Conservation (phyloP, 768 basidiomycete genomes). For the Russula vinacea region DNA sequence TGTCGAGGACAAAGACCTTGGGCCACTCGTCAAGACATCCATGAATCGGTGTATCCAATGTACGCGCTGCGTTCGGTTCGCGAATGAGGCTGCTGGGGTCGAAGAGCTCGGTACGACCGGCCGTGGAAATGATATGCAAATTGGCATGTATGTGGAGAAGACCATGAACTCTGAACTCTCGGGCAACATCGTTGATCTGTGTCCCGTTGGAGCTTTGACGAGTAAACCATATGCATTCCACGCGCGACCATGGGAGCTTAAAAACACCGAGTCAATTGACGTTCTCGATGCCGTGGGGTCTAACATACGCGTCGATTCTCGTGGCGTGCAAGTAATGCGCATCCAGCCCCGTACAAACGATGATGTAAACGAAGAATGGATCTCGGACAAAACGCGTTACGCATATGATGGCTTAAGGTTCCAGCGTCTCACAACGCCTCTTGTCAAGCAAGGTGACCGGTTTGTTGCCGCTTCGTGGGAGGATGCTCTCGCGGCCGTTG, state of each 20-base stretch:
- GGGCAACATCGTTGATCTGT: conserved; percentile 95
- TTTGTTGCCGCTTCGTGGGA: conserved; percentile 92
- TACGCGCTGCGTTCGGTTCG: conserved; percentile 97
- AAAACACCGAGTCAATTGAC: conserved; percentile 95
- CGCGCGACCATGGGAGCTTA: conserved; percentile 96
- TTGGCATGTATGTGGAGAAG: conserved; percentile 97
- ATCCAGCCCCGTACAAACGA: conserved; percentile 95
- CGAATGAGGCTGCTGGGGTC: conserved; percentile 98
- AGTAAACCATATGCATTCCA: conserved; percentile 99
- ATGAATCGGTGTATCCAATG: conserved; percentile 99
- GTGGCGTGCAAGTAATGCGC: conserved; percentile 95
- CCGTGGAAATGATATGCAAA: conserved; percentile 96
- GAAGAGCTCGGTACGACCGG: conserved; percentile 97
- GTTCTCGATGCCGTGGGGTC: conserved; percentile 94
- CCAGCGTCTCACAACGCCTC: conserved; percentile 90
- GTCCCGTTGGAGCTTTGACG: conserved; percentile 96
- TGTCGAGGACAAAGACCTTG: conserved; percentile 96
- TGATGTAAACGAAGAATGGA: conserved; percentile 99
- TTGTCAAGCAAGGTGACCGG: conserved; percentile 87
- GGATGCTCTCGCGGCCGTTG: conserved; percentile 73
- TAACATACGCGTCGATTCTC: conserved; percentile 94
- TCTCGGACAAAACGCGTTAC: conserved; percentile 97
- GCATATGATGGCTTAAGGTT: conserved; percentile 93
- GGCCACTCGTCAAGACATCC: conserved; percentile 95
- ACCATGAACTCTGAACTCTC: conserved; percentile 96